These are phyloP conservation scores for Prunus campanulata DNA, from an alignment of 306 rosid species.

Conservation along the genomic window DNA sequence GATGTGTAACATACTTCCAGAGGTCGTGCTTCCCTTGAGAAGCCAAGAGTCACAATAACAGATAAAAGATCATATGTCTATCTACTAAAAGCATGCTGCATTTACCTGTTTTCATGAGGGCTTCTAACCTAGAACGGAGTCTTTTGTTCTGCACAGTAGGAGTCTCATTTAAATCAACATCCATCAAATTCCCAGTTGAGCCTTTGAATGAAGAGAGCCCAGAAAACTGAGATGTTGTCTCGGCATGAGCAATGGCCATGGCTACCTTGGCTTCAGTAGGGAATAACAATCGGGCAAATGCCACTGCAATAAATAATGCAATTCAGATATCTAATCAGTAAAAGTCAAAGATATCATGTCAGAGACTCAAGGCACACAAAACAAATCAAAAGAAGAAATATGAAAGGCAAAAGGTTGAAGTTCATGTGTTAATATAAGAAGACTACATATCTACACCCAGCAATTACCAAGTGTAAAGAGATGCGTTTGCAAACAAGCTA, in stretches of 20 bases:
- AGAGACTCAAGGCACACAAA: background rate
- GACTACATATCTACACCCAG: too few species aligned
- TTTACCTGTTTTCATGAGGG: slow-evolving; percentile 49
- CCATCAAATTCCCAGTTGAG: slow-evolving; percentile 38
- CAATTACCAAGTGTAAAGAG: too few species aligned
- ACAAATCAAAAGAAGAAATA: slow-evolving; percentile 2
- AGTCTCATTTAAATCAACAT: slow-evolving; percentile 51
- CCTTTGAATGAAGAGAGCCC: slow-evolving; percentile 27
- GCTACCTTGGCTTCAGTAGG: slow-evolving; percentile 49
- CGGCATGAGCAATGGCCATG: slow-evolving; percentile 42
- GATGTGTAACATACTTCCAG: too few species aligned
- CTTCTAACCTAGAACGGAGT: slow-evolving; percentile 39
- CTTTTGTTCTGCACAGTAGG: slow-evolving; percentile 41
- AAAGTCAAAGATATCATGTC: background rate
- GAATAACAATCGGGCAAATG: slow-evolving; percentile 46
- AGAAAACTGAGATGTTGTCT: slow-evolving; percentile 30
- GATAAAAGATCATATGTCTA: background rate
- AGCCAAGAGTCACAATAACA: background rate
- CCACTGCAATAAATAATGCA: slow-evolving; percentile 30
- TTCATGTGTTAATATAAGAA: background rate
- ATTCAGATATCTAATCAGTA: slow-evolving; percentile 3
- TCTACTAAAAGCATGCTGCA: background rate
- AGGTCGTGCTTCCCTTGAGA: too few species aligned
- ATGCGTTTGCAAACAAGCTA: too few species aligned
- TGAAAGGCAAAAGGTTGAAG: background rate